Evolutionary conservation across 2,329 filamentous ascomycete species (phyloP).

Genomic region (Stagonosporopsis rhizophila): DNA sequence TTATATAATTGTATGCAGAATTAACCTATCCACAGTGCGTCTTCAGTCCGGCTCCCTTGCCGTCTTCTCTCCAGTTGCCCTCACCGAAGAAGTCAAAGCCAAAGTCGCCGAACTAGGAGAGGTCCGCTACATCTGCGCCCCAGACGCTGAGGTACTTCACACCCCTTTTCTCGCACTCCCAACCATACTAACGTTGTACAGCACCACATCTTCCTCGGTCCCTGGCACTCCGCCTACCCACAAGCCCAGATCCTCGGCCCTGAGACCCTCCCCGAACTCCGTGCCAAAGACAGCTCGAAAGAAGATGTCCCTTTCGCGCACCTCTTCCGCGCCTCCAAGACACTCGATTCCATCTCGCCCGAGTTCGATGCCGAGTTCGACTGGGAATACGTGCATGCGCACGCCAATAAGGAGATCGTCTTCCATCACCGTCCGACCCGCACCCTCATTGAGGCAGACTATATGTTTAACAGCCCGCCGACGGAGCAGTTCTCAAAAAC

Average conservation of each 20-base stretch:
- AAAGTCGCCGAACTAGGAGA: constrained; percentile 65
- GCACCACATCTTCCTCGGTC: constrained; percentile 91
- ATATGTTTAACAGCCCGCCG: constrained; percentile 90
- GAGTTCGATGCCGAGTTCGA: constrained; percentile 91
- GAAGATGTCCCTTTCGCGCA: constrained; percentile 69
- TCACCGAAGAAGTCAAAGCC: constrained; percentile 78
- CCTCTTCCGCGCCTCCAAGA: constrained; percentile 59
- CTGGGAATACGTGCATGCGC: constrained; percentile 78
- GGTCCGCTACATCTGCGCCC: constrained; percentile 84
- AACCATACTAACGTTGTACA: constrained; percentile 10
- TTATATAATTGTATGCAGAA: neutral
- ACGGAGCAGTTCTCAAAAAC: constrained; percentile 76
- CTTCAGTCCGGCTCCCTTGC: constrained; percentile 79
- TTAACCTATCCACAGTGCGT: constrained; percentile 64
- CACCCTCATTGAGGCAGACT: constrained; percentile 85
- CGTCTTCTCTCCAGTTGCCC: constrained; percentile 88
- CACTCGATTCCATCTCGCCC: constrained; percentile 63
- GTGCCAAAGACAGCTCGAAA: constrained; percentile 63
- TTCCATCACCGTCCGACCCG: constrained; percentile 81
- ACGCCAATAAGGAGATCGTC: constrained; percentile 86
- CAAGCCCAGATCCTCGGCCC: constrained; percentile 81
- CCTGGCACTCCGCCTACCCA: constrained; percentile 83
- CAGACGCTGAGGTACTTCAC: constrained; percentile 71
- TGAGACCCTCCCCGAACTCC: constrained; percentile 83
- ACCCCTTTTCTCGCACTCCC: neutral